Evolutionary conservation across 176 grass and related monocot genomes (phyloP), one percentile per base, ranked within the genome.

Genomic region (Phoenix dactylifera): DNA sequence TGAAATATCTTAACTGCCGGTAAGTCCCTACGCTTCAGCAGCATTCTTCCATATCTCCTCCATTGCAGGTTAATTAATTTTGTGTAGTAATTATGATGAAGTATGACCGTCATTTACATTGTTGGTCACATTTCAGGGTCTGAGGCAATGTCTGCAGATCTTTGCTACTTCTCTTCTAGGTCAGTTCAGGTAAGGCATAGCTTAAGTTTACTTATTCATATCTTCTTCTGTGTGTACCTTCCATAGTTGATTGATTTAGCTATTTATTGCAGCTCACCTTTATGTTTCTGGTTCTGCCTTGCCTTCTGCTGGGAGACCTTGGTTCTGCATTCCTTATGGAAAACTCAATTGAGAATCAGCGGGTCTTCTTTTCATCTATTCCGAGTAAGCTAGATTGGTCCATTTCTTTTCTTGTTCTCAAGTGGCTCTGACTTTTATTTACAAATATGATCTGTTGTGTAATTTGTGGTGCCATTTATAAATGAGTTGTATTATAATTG

Each of bases 71-170:
- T 35, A 35, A 35, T 35, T 35, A 35, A 35, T 35, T 35, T 1
- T 7, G 30, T 35, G 7, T 35, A 35, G 9, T 35, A 1, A 35
- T 7, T 35, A 35, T 35, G 6, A 35, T 35, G 30, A 35, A 35
- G 30, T 35, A 35, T 7, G 7, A 39, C 7, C 9, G 1, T 39
- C 35, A 12, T 5, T 29, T 30, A 6, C 35, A 44, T 44, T 75
- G 35, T 64, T 62, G 56, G 4, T 10, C 30, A 59, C 72, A 76
- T 76, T 85, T 63, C 84, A 98, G 93, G 93, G 57, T 92, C 93
- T 18, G 87, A 98, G 59, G 87, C 93, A 65, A 98, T 98, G 93
- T 98, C 88, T 92, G 93, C 93, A 24, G 87, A 98, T 81, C 83
- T 98, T 58, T 92, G 93, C 76, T 98, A 89, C 76, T 98, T 98